These are phyloP conservation scores for Strobilomyces dryophilus DNA, from an alignment of 768 basidiomycete species.

Conservation along the genomic window DNA sequence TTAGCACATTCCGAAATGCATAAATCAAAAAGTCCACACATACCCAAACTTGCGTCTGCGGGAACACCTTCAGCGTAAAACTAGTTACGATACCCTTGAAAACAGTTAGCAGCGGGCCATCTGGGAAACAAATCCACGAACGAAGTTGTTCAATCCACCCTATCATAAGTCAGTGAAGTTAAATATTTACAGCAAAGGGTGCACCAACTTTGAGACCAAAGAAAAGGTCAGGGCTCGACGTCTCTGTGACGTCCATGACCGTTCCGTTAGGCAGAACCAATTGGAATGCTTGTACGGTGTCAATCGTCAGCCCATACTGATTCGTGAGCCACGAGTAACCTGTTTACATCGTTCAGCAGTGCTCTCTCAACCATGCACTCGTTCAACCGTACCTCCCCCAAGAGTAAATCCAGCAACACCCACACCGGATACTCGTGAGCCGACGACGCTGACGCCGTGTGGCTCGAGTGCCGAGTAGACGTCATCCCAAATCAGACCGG, in stretches of 20 bases:
- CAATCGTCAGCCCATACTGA: slow-evolving; percentile 54
- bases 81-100: slow-evolving; percentile 53
- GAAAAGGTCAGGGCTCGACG: slow-evolving; percentile 32
- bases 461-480: slow-evolving; percentile 51
- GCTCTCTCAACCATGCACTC: not conserved
- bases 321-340: slow-evolving; percentile 48
- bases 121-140: slow-evolving; percentile 8
- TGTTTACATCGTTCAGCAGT: not conserved
- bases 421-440: slow-evolving; percentile 34
- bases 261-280: slow-evolving; percentile 47
- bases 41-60: slow-evolving; percentile 61
- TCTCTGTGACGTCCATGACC: slow-evolving; percentile 32
- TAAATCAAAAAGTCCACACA: slow-evolving; percentile 7
- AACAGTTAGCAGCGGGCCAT: not conserved
- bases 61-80: slow-evolving; percentile 50
- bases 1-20: not conserved
- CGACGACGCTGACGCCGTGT: slow-evolving; percentile 50
- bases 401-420: slow-evolving; percentile 43
- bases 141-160: slow-evolving; percentile 65
- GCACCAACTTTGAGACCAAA: slow-evolving; percentile 38
- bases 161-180: slow-evolving; percentile 17
- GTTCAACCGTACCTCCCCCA: slow-evolving; percentile 43
- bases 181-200: not conserved
- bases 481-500: slow-evolving; percentile 58
- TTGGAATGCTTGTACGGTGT: slow-evolving; percentile 52